Evolutionary conservation across 2,329 filamentous ascomycete species (phyloP), one percentile per base, ranked within the genome.

Genomic region (Paecilomyces sp.): DNA sequence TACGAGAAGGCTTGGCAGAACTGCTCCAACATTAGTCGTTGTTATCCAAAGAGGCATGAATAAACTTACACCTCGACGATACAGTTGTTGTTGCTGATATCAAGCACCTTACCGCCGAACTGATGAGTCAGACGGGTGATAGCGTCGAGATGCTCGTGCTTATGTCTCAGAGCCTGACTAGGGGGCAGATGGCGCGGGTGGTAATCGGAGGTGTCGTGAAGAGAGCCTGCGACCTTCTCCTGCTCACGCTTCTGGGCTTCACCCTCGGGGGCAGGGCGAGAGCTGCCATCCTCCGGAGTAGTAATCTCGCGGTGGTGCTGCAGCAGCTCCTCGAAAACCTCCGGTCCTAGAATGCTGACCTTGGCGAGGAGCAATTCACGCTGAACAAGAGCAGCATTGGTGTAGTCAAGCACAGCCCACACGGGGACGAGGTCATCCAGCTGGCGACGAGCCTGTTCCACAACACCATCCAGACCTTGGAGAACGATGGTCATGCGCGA

Each of bases 401-500:
- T 97, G 79, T 99, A 99, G 79, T 99, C 94, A 60, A 99, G 81
- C 34, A 99, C 94, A 57, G 94, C 94, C 94, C 94, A 99, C 61
- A 99, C 94, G 25, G 94, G 94, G 25, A 99, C 94, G 56, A 99
- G 81, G 71, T 99, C 94, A 78, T 99, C 94, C 59, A 99, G 82
- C 79, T 99, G 94, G 64, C 94, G 85, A 64, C 94, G 87, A 59
- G 94, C 94, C 80, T 99, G 94, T 82, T 99, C 94, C 30, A 99
- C 92, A 36, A 97, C 93, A 58, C 93, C 93, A 70, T 97, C 94
- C 78, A 97, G 92, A 13, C 94, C 94, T 59, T 92, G 92, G 57
- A 99, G 83, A 65, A 99, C 94, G 71, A 99, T 97, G 60, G 94
- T 99, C 94, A 99, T 99, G 72, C 94, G 92, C 34, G 91, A 96